Conservation (phyloP, 148 eudicot genomes). For the Rhododendron griersonianum region DNA sequence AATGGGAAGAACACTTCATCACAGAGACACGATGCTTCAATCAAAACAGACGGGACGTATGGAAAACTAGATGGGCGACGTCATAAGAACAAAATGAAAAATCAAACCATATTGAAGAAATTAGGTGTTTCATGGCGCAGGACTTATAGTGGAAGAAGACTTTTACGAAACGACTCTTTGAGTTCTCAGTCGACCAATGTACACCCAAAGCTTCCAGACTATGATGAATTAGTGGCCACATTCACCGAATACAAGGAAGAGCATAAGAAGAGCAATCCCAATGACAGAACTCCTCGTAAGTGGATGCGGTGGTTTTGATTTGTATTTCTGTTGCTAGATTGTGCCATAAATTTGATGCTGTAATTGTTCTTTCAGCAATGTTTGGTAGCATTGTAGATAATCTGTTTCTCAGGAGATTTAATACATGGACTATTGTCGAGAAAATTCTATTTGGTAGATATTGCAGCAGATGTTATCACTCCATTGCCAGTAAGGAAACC, state of each 20-base stretch:
- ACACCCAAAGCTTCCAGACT: conserved; percentile 39
- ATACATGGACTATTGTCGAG: not conserved
- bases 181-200: conserved; percentile 12
- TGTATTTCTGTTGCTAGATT: not conserved
- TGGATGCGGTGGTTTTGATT: conserved; percentile 4
- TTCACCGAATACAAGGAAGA: conserved; percentile 21
- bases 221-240: conserved; percentile 25
- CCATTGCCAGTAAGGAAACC: no score
- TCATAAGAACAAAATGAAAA: not conserved
- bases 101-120: not conserved
- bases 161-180: not conserved
- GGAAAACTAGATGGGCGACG: not conserved
- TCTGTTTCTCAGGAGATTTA: not conserved
- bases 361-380: not conserved
- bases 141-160: not conserved
- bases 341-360: not conserved
- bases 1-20: not conserved
- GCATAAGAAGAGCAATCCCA: not conserved
- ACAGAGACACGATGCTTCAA: not conserved
- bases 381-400: not conserved
- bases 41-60: not conserved
- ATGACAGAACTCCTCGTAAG: not conserved
- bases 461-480: not conserved
- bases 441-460: not conserved
- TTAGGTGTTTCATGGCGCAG: not conserved